Evolutionary conservation across 345 rosid species (phyloP), one percentile per base, ranked within the genome.

Genomic region (Firmiana major): DNA sequence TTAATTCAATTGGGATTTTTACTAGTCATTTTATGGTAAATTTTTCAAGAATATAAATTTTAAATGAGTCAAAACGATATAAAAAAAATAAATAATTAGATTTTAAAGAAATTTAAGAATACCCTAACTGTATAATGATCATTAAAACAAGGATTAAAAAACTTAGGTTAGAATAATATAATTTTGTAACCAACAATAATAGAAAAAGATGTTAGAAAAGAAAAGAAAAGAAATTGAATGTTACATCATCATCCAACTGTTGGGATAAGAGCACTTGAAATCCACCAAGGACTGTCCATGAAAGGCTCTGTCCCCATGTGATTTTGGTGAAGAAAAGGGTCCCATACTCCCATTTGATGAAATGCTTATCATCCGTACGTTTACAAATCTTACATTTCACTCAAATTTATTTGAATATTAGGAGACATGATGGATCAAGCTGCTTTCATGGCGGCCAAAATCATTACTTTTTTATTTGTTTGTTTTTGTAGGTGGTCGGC

Each of bases 211-310:
- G 42, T 40, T 40, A 64, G 38, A 38, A 28, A n/a, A 17, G 6
- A 17, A 53, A 7, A 26, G 28, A 60, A 31, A 22, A 31, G 6
- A 15, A 62, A 26, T 31, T 62, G 66, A 13, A 26, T 3, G 58
- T 79, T 70, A 67, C 74, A 12, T n/a, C 72, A 84, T 42, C 22
- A 58, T 48, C 21, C 46, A 15, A 63, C 64, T 59, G 75, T 77
- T 13, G 79, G 34, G 86, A 82, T 79, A 81, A 81, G 83, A 49
- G 43, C 83, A 78, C 75, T 48, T 8, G 71, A 62, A 79, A 10
- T 43, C 64, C 85, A 82, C 83, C 76, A 75, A 15, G 0, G 4
- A 63, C 49, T 81, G 84, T 72, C 81, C 55, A 13, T 57, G 0
- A 6, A 62, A 43, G 49, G 67, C 38, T 3, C 12, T 16, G 58